phyloP scores from a whole-genome alignment of 371 early-diverging fungal species.

The Capillidium rhysosporum region DNA sequence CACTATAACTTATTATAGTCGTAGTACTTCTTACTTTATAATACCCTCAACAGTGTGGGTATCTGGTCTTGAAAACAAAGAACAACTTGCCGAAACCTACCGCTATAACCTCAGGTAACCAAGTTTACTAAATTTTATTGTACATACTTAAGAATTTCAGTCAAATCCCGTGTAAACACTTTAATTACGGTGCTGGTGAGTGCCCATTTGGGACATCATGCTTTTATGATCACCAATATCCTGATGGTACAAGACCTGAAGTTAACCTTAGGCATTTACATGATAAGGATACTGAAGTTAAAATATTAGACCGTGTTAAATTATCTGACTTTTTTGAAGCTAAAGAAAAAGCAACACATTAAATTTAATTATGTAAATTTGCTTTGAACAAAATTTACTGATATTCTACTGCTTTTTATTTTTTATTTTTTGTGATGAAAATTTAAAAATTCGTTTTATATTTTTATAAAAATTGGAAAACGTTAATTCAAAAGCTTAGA shows the following conservation, averaged over 20 bases:
- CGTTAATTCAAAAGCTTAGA: too few relatives aligned
- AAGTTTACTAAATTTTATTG: neutral
- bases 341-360: neutral
- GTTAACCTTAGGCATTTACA: constrained; percentile 15
- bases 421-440: too few relatives aligned
- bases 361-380: too few relatives aligned
- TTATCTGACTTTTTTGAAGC: neutral
- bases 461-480: too few relatives aligned
- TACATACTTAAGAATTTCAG: constrained; percentile 7
- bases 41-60: constrained; percentile 26
- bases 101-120: constrained; percentile 18
- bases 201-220: constrained; percentile 35
- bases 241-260: constrained; percentile 16
- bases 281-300: constrained; percentile 7
- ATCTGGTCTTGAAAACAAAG: constrained; percentile 16
- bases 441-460: too few relatives aligned
- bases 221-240: constrained; percentile 24
- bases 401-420: too few relatives aligned
- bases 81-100: constrained; percentile 19
- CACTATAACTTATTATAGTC: constrained; percentile 20
- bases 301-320: neutral
- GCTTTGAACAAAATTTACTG: too few relatives aligned
- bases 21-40: constrained; percentile 21
- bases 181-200: constrained; percentile 20
- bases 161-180: constrained; percentile 25